A percentile compares a stretch with the other conserved stretches of the same genome.
Evolutionary conservation across 768 basidiomycete genomes (phyloP).

Genomic region (Serendipita vermifera): DNA sequence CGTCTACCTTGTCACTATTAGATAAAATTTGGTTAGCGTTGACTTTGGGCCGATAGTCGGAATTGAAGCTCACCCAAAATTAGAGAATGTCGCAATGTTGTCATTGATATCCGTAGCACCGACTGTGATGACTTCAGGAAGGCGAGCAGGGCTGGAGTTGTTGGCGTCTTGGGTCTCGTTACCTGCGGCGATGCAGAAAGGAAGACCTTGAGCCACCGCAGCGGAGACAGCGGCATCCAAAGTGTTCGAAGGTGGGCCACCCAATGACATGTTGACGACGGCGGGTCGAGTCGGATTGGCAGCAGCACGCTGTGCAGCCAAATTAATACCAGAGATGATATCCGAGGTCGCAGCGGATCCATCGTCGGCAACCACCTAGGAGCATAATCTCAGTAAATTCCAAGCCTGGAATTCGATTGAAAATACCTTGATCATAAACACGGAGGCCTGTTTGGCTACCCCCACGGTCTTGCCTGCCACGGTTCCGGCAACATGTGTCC

Average conservation of each 20-base stretch:
- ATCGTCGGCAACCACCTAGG: neutral
- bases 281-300: constrained; percentile 1
- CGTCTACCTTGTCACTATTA: constrained; percentile 12
- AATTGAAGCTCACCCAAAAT: constrained; percentile 12
- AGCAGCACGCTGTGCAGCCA: neutral
- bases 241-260: neutral
- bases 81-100: constrained; percentile 13
- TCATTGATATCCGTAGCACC: constrained; percentile 15
- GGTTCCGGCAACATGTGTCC: constrained; percentile 10
- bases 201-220: constrained; percentile 2
- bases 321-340: neutral
- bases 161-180: constrained; percentile 13
- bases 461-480: neutral
- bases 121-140: constrained; percentile 13
- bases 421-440: constrained; percentile 6
- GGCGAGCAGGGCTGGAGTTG: constrained; percentile 12
- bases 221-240: neutral
- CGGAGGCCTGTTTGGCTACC: constrained; percentile 5
- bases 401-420: neutral
- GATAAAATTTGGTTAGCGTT: neutral
- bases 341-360: neutral
- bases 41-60: neutral
- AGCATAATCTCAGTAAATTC: too few relatives aligned
- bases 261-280: constrained; percentile 9
- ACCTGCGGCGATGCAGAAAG: constrained; percentile 8